phyloP scores from a whole-genome alignment of 441 rosid genomes.

The Euphorbia celastroides region DNA sequence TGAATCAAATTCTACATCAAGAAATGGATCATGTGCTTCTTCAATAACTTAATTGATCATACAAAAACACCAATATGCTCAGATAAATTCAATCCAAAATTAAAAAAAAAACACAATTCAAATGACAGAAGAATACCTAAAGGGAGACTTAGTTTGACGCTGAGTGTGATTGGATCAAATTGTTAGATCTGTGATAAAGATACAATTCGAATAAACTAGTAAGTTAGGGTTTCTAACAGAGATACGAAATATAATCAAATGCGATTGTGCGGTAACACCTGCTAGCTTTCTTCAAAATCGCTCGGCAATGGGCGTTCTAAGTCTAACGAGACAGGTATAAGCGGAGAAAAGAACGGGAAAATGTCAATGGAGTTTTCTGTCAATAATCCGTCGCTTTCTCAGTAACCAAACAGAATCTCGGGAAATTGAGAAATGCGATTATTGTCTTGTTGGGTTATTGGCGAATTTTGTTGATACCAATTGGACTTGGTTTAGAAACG shows the following conservation, averaged over 20 bases:
- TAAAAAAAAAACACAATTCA: not conserved
- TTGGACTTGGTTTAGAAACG: too few relatives aligned
- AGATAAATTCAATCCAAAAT: not conserved
- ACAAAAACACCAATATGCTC: not conserved
- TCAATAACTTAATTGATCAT: not conserved
- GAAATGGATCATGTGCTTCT: not conserved
- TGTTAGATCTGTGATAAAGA: not conserved
- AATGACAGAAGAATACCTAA: not conserved
- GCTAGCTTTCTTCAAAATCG: not conserved
- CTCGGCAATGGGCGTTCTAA: not conserved
- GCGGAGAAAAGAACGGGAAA: not conserved
- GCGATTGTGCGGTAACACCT: not conserved
- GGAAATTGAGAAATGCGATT: not conserved
- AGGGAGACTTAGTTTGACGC: not conserved
- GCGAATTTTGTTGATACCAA: too few relatives aligned
- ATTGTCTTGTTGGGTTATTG: not conserved
- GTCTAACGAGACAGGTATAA: not conserved
- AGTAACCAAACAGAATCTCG: constrained; percentile 4
- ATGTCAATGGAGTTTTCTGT: too few relatives aligned
- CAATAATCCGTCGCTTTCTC: constrained; percentile 3
- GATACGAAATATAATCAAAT: not conserved
- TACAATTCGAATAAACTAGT: not conserved
- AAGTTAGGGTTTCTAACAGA: not conserved
- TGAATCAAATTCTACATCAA: not conserved
- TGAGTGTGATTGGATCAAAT: not conserved